Evolutionary conservation across 345 rosid genomes (phyloP), one percentile per base, ranked within the genome.

Genomic region (Arabis alpina): DNA sequence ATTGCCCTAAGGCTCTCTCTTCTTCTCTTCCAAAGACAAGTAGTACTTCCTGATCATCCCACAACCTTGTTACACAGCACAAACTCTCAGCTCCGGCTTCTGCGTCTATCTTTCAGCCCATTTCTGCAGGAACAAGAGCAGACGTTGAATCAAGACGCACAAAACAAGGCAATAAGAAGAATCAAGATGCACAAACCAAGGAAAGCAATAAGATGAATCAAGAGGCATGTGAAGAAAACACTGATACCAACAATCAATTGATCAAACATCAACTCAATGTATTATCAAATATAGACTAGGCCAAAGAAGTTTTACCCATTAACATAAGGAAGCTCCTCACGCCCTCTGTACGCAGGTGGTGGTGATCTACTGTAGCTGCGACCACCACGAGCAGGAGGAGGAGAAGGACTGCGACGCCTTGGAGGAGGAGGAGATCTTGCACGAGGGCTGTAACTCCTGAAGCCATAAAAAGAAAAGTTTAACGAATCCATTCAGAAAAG

Each of bases 281-380:
- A 14, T 28, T 10, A 52, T 49, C n/a, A 41, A 49, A 47, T 6
- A 19, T 41, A 23, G 32, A 62, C 56, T 36, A 30, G 45, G 58
- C 25, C 14, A 52, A 64, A 62, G 42, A 74, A 61, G 58, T 50
- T 56, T 81, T 74, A 94, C 97, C 99, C 96, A 67, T 91, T 94
- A 60, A 95, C 92, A 87, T 83, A 88, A 47, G 95, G 93, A 54
- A 80, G 42, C 76, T 94, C 97, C 19, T 88, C 96, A 63, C 96
- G 92, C 2, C 76, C 91, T 57, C 96, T 90, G 69, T 87, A 81
- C 3, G 83, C 85, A 60, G 95, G 85, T 49, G 99, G 99, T 52
- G 99, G 99, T 56, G 99, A 94, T 76, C 83, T 88, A 81, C 99
- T 94, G 76, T 81, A 82, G 81, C 89, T 84, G 63, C 90, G 93